A percentile compares a stretch with the other conserved stretches of the same genome.
phyloP scores from a whole-genome alignment of 441 rosid genomes.

The Hura crepitans region DNA sequence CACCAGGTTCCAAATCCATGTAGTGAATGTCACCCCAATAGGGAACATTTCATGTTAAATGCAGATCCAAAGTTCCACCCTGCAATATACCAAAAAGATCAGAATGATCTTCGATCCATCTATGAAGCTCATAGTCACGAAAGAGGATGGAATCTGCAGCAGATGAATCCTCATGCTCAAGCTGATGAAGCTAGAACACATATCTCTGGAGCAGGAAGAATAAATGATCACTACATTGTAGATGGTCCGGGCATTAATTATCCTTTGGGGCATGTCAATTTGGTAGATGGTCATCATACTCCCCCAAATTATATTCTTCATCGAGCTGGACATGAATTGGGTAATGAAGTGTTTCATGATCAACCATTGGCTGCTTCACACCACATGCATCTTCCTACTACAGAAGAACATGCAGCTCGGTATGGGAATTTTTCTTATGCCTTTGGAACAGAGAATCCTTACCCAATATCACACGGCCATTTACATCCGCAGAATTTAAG shows the following conservation, averaged over 20 bases:
- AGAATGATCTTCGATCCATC: slow-evolving; percentile 40
- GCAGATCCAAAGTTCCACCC: slow-evolving; percentile 54
- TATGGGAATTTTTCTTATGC: slow-evolving; percentile 56
- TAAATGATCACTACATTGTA: slow-evolving; percentile 52
- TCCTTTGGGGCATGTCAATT: slow-evolving; percentile 51
- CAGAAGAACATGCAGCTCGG: slow-evolving; percentile 52
- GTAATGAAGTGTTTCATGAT: slow-evolving; percentile 58
- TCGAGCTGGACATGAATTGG: slow-evolving; percentile 56
- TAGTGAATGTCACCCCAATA: slow-evolving; percentile 52
- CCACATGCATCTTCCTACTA: slow-evolving; percentile 39
- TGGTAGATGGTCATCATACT: slow-evolving; percentile 50
- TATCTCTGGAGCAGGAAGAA: slow-evolving; percentile 57
- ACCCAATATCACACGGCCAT: slow-evolving; percentile 54
- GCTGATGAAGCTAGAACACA: slow-evolving; percentile 65
- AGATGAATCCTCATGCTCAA: slow-evolving; percentile 44
- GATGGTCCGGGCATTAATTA: slow-evolving; percentile 64
- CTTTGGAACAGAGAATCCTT: slow-evolving; percentile 54
- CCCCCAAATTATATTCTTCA: slow-evolving; percentile 43
- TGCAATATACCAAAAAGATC: slow-evolving; percentile 48
- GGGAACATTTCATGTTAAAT: slow-evolving; percentile 55
- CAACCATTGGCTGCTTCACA: slow-evolving; percentile 42
- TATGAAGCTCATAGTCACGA: slow-evolving; percentile 61
- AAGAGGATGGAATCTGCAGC: slow-evolving; percentile 73
- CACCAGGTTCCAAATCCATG: slow-evolving; percentile 44
- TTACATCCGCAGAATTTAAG: slow-evolving; percentile 46